Percentiles rank a stretch among this genome's conserved stretches.
Evolutionary conservation across 106 monocot genomes (phyloP).

Genomic region (Allium fistulosum): DNA sequence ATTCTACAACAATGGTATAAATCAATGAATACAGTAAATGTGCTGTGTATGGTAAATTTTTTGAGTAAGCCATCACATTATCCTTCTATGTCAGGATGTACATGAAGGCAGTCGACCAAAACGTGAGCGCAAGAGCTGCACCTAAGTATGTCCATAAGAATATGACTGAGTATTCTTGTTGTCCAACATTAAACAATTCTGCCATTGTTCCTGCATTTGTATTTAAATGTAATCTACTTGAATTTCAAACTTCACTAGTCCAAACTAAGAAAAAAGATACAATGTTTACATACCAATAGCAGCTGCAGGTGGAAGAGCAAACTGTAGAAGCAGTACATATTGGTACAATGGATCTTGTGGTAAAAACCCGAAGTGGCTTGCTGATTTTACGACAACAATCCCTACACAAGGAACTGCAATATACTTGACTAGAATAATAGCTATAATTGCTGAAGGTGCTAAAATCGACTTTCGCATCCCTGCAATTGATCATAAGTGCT

Average conservation of each 20-base stretch:
- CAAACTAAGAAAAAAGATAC: too few relatives aligned
- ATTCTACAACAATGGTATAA: neutral
- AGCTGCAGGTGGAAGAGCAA: constrained; percentile 66
- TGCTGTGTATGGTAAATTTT: too few relatives aligned
- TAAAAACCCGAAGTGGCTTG: constrained; percentile 36
- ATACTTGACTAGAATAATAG: constrained; percentile 36
- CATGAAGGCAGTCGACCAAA: constrained; percentile 16
- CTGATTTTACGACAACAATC: constrained; percentile 44
- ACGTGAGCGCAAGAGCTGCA: constrained; percentile 16
- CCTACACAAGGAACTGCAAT: constrained; percentile 52
- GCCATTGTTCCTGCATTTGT: constrained; percentile 18
- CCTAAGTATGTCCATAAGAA: constrained; percentile 20
- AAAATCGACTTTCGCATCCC: constrained; percentile 39
- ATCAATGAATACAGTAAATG: neutral
- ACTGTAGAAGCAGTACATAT: constrained; percentile 69
- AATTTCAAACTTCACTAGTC: too few relatives aligned
- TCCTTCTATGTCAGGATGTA: constrained; percentile 10
- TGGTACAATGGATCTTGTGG: constrained; percentile 57
- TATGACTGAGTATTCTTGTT: constrained; percentile 22
- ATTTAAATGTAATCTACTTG: too few relatives aligned
- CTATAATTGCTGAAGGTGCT: constrained; percentile 20
- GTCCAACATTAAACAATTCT: constrained; percentile 14
- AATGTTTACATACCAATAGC: constrained; percentile 40
- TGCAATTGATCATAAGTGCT: constrained; percentile 7
- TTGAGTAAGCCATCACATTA: neutral